phyloP scores from a whole-genome alignment of 1,284 basidiomycete genomes.

The Ustilago vetiveriae region DNA sequence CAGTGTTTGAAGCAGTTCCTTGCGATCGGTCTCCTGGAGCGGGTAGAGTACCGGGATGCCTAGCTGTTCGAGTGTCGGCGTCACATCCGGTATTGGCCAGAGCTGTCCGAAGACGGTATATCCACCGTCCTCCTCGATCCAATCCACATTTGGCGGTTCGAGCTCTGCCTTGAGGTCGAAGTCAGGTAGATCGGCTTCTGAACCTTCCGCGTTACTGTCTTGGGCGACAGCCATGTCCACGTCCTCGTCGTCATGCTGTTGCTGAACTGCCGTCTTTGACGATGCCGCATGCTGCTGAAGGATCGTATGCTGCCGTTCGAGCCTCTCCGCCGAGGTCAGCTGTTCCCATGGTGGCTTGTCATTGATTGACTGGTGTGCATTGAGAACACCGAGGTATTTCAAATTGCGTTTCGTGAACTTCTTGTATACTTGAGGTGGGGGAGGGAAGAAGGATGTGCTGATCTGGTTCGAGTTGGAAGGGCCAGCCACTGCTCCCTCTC shows the following conservation, averaged over 20 bases:
- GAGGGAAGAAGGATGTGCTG: conserved; percentile 60
- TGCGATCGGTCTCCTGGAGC: conserved; percentile 32
- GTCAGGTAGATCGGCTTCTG: conserved; percentile 25
- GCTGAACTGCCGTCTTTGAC: not conserved
- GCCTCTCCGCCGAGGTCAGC: conserved; percentile 11
- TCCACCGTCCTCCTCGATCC: conserved; percentile 65
- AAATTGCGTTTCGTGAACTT: conserved; percentile 54
- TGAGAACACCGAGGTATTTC: conserved; percentile 38
- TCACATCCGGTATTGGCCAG: conserved; percentile 61
- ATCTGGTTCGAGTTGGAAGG: conserved; percentile 38
- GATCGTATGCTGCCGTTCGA: conserved; percentile 32
- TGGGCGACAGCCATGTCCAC: conserved; percentile 11
- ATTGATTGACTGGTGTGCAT: conserved; percentile 19
- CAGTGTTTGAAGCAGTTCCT: conserved; percentile 43
- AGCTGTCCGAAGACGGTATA: conserved; percentile 61
- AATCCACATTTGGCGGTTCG: conserved; percentile 55
- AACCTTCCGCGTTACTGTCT: not conserved
- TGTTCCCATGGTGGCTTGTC: conserved; percentile 32
- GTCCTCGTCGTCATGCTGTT: conserved; percentile 5
- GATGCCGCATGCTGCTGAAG: conserved; percentile 5
- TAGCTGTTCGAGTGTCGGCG: conserved; percentile 54
- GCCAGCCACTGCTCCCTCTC: conserved; percentile 11
- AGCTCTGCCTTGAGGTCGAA: conserved; percentile 53
- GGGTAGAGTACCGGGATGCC: conserved; percentile 57
- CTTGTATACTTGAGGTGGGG: conserved; percentile 53